phyloP scores from a whole-genome alignment of 306 rosid genomes.

The Pyrus betulifolia region DNA sequence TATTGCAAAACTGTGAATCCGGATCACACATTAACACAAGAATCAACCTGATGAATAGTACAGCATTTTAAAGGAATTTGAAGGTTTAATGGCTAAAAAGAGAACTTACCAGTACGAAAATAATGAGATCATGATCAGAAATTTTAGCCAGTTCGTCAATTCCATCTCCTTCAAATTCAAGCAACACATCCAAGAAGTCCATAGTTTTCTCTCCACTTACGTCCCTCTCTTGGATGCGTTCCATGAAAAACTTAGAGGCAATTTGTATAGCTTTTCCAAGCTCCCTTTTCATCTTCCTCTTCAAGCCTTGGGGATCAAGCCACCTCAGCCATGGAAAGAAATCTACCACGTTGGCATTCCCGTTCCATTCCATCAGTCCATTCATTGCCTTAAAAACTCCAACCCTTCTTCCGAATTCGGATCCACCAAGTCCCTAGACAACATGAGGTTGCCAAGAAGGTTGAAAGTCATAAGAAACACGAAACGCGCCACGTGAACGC shows the following conservation, averaged over 20 bases:
- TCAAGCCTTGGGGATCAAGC: slow-evolving; percentile 47
- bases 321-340: slow-evolving; percentile 42
- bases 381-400: slow-evolving; percentile 41
- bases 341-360: slow-evolving; percentile 35
- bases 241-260: slow-evolving; percentile 34
- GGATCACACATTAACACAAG: not conserved
- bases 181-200: slow-evolving; percentile 50
- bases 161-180: slow-evolving; percentile 30
- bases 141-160: slow-evolving; percentile 19
- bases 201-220: not conserved
- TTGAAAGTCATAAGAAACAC: slow-evolving; percentile 51
- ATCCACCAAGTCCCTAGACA: slow-evolving; percentile 43
- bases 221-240: slow-evolving; percentile 17
- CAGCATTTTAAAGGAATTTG: not conserved
- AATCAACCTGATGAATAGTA: not conserved
- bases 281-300: slow-evolving; percentile 42
- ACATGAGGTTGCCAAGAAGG: slow-evolving; percentile 48
- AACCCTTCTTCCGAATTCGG: slow-evolving; percentile 33
- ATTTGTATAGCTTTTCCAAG: slow-evolving; percentile 38
- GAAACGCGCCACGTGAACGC: slow-evolving; percentile 42
- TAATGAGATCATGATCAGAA: slow-evolving; percentile 37
- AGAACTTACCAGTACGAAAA: slow-evolving; percentile 40
- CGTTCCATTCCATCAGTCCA: slow-evolving; percentile 47
- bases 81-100: not conserved
- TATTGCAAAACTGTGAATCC: slow-evolving; percentile 13